Base-by-base conservation (phyloP, 1,284 basidiomycete species). In the Meira nashicola region DNA sequence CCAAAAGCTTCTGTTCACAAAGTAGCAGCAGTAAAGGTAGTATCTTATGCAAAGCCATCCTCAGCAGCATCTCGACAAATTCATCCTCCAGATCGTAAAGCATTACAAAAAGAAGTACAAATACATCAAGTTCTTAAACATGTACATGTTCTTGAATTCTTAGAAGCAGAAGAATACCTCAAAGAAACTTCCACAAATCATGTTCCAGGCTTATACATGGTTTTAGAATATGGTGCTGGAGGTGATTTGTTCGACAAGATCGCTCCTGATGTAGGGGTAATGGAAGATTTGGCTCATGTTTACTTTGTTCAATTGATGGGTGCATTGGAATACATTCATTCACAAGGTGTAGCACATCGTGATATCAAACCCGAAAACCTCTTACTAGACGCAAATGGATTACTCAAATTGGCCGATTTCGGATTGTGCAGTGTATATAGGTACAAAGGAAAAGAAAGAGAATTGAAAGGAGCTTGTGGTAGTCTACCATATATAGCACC, bases 191-290 rank as follows among this genome's bases (percentile, higher is more conserved):
- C 21, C 64, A 62, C 61, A 25, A 75, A 71, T 57, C 74, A 70
- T 44, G 71, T 78, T 5, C 74, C 74, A 2, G 76, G 89, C 0
- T 83, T 92, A 44, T 98, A 97, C 77, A 91, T 98, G 83, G 81
- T 97, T 25, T 81, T 98, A 65, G 94, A 97, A 79, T 82, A 94
- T 43, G 94, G 93, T 0, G 87, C 87, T 0, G 93, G 92, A 47
- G 94, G 95, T 0, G 94, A 98, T 79, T 80, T 98, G 43, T 98
- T 98, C 77, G 95, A 98, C 80, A 97, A 97, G 82, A 97, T 98
- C 62, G 74, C 77, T 2, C 92, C 92, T 3, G 90, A 97, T 70
- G 83, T 90, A 8, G 94, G 94, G 4, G 83, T 95, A 0, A 85
- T 86, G 37, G 89, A 92, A 62, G 89, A 95, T 43, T 82, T 94